Percentiles rank a stretch among this genome's conserved stretches.
These are phyloP conservation scores for Rhododendron henanense DNA, from an alignment of 148 eudicot genomes.

Conservation along the genomic window DNA sequence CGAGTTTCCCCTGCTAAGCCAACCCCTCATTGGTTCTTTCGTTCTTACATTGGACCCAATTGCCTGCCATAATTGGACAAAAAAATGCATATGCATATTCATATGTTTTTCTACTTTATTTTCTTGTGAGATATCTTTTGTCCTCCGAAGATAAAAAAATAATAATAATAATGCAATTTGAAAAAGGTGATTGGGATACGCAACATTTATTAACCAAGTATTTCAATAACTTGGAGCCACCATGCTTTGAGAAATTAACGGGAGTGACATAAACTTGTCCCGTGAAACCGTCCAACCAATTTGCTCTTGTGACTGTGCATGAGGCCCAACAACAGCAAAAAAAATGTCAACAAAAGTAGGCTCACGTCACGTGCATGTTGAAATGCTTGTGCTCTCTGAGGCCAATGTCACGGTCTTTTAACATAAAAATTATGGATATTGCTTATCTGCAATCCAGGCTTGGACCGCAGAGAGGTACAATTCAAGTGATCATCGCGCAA, in stretches of 20 bases:
- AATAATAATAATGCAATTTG: not conserved
- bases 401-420: too few species aligned
- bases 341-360: not conserved
- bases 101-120: too few species aligned
- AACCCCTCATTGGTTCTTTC: too few species aligned
- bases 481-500: too few species aligned
- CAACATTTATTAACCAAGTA: too few species aligned
- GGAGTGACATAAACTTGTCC: not conserved
- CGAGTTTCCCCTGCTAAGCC: too few species aligned
- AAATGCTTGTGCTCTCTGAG: not conserved
- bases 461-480: too few species aligned
- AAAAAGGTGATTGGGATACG: not conserved
- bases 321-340: not conserved
- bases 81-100: too few species aligned
- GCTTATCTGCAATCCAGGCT: too few species aligned
- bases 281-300: not conserved
- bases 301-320: not conserved
- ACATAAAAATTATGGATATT: too few species aligned
- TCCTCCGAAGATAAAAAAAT: not conserved
- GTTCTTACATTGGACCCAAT: too few species aligned
- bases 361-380: not conserved
- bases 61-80: too few species aligned
- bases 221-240: not conserved
- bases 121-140: not conserved
- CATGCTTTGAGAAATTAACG: not conserved